These are phyloP conservation scores for Actinomortierella ambigua DNA, from an alignment of 371 early-diverging fungal species.

Conservation along the genomic window DNA sequence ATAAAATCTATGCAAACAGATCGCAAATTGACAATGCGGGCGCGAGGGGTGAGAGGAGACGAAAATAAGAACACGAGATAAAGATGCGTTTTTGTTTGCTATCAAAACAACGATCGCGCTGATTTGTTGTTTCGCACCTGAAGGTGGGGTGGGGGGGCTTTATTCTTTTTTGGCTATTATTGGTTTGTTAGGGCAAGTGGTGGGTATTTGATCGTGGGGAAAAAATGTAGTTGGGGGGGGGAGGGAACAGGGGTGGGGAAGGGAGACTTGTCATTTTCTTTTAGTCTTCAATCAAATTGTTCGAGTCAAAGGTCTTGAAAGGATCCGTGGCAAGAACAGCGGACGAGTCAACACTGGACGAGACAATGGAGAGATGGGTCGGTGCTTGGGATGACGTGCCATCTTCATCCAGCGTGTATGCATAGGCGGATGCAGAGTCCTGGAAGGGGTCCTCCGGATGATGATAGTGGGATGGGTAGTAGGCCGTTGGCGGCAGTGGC, in stretches of 20 bases:
- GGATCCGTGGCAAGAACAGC: constrained; percentile 20
- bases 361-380: too few relatives aligned
- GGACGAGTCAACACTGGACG: too few relatives aligned
- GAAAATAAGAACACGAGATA: too few relatives aligned
- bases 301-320: constrained; percentile 45
- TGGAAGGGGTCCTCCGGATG: constrained; percentile 1
- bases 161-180: background rate
- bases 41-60: too few relatives aligned
- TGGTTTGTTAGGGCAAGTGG: background rate
- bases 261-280: background rate
- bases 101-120: too few relatives aligned
- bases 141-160: background rate
- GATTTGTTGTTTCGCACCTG: background rate
- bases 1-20: too few relatives aligned
- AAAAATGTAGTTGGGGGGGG: background rate
- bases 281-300: constrained; percentile 15
- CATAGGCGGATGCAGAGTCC: too few relatives aligned
- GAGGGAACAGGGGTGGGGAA: background rate
- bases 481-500: too few relatives aligned
- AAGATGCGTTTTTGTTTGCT: too few relatives aligned
- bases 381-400: too few relatives aligned
- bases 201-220: background rate
- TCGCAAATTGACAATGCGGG: too few relatives aligned
- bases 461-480: constrained; percentile 2
- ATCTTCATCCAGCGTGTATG: too few relatives aligned